Percentiles rank a stretch among this genome's conserved stretches.
Conservation (phyloP, 2,329 filamentous ascomycete genomes). For the Cladosporium sp. region DNA sequence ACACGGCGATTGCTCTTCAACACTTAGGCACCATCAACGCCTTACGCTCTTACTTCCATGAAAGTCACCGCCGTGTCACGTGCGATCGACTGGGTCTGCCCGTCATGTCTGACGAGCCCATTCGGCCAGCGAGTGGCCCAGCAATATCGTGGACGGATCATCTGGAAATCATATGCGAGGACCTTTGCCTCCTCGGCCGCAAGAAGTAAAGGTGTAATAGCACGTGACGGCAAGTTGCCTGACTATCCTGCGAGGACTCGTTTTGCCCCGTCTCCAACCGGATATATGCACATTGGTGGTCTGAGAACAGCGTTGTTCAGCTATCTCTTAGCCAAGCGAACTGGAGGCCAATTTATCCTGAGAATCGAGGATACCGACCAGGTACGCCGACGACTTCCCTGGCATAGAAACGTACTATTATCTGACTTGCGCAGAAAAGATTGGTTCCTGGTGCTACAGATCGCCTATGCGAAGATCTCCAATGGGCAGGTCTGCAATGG, state of each 20-base stretch:
- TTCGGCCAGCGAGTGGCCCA: neutral
- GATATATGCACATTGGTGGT: conserved; percentile 87
- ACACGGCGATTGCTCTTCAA: neutral
- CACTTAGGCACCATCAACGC: neutral
- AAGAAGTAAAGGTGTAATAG: conserved; percentile 6
- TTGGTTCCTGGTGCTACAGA: conserved; percentile 75
- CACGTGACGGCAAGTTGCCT: conserved; percentile 39
- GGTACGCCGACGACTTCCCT: conserved; percentile 41
- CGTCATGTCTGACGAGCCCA: conserved; percentile 17
- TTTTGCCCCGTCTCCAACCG: conserved; percentile 94
- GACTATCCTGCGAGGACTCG: conserved; percentile 65
- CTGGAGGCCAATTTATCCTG: conserved; percentile 83
- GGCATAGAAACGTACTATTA: neutral
- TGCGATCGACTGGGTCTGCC: conserved; percentile 17
- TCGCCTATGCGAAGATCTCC: conserved; percentile 70
- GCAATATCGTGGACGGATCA: neutral
- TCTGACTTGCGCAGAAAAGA: conserved; percentile 57
- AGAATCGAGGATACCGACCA: conserved; percentile 95
- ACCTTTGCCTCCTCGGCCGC: conserved; percentile 8
- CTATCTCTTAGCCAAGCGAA: conserved; percentile 81
- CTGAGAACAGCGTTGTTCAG: conserved; percentile 93
- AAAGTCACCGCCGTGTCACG: neutral
- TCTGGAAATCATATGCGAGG: conserved; percentile 3
- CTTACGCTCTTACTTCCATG: neutral
- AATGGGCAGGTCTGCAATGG: conserved; percentile 87